Evolutionary conservation across 345 rosid species (phyloP).

Genomic region (Citrus medica): DNA sequence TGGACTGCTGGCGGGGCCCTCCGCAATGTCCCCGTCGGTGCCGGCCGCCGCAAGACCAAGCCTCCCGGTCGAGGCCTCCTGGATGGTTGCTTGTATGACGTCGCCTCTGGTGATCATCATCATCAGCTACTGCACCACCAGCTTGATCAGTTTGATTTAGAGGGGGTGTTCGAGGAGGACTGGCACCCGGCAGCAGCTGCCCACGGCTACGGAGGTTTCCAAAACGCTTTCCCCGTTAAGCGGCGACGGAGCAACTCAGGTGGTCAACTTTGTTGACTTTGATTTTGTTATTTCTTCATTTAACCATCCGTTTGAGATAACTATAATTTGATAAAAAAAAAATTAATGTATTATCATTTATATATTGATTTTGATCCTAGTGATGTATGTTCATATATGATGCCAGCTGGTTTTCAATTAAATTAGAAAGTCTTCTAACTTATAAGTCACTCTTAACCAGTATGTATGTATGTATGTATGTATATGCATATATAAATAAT

Average conservation of each 20-base stretch:
- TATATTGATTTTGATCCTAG: neutral
- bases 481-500: neutral
- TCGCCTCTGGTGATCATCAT: slow-evolving; percentile 26
- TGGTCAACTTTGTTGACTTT: slow-evolving; percentile 47
- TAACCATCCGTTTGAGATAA: neutral
- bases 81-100: slow-evolving; percentile 37
- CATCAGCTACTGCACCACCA: neutral
- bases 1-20: slow-evolving; percentile 99
- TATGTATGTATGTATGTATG: too few relatives aligned
- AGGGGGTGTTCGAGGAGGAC: slow-evolving; percentile 54
- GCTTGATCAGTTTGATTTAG: slow-evolving; percentile 49
- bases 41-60: slow-evolving; percentile 88
- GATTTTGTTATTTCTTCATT: slow-evolving; percentile 1
- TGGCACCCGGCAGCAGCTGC: slow-evolving; percentile 37
- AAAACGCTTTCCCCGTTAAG: slow-evolving; percentile 57
- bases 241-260: slow-evolving; percentile 53
- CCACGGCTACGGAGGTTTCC: slow-evolving; percentile 42
- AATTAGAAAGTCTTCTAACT: slow-evolving; percentile 3
- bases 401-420: slow-evolving; percentile 8
- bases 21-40: slow-evolving; percentile 88
- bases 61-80: slow-evolving; percentile 46
- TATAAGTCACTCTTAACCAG: neutral
- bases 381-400: slow-evolving; percentile 7
- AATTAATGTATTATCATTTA: slow-evolving; percentile 9
- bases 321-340: neutral